phyloP scores from a whole-genome alignment of 2,329 filamentous ascomycete genomes.

The Pseudocercospora crystallina region DNA sequence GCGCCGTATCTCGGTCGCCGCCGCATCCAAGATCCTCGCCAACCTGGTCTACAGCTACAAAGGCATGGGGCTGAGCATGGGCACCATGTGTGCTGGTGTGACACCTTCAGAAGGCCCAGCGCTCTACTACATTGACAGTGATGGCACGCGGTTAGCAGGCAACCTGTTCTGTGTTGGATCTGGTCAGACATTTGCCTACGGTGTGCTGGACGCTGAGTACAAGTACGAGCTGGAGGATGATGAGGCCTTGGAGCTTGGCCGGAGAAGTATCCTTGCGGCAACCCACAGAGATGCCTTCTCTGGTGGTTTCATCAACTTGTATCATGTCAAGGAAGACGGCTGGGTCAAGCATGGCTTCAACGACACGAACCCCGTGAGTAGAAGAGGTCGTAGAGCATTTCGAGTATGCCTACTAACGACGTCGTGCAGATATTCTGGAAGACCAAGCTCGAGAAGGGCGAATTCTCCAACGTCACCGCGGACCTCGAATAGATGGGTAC shows the following conservation, averaged over 20 bases:
- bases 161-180: constrained; percentile 98
- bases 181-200: constrained; percentile 98
- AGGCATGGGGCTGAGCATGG: constrained; percentile 98
- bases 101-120: constrained; percentile 93
- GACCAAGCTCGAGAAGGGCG: constrained; percentile 96
- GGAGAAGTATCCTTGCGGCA: constrained; percentile 89
- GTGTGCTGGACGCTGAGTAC: constrained; percentile 95
- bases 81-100: constrained; percentile 98
- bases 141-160: constrained; percentile 86
- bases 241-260: constrained; percentile 86
- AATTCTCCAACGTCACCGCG: constrained; percentile 94
- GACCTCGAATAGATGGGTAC: constrained; percentile 49
- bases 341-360: constrained; percentile 99
- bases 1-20: constrained; percentile 95
- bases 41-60: constrained; percentile 99
- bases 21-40: constrained; percentile 95
- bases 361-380: constrained; percentile 76
- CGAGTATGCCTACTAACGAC: background rate
- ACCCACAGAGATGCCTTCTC: constrained; percentile 99
- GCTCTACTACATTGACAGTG: constrained; percentile 98
- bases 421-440: constrained; percentile 80
- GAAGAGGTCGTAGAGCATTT: background rate
- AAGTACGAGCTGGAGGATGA: constrained; percentile 81
- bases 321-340: constrained; percentile 97
- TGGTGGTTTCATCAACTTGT: constrained; percentile 96